Percentiles rank a stretch among this genome's conserved stretches.
Conservation (phyloP, 2,329 filamentous ascomycete species). For the Microdochium nivale region DNA sequence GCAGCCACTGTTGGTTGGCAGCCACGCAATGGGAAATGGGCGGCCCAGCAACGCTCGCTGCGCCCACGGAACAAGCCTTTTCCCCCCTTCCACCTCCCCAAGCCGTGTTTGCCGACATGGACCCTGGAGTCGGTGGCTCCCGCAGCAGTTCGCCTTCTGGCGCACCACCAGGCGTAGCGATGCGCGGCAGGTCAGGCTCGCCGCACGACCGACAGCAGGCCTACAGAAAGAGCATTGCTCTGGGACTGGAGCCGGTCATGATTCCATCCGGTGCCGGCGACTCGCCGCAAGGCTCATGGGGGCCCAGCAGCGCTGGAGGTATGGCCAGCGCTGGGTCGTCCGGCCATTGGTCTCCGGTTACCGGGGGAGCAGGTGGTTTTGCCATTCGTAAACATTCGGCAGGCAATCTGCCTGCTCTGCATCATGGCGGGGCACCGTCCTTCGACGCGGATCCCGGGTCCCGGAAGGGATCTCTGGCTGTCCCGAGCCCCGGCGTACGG, state of each 20-base stretch:
- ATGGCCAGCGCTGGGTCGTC: conserved; percentile 15
- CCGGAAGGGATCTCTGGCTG: conserved; percentile 5
- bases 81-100: conserved; percentile 19
- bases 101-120: conserved; percentile 20
- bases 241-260: conserved; percentile 21
- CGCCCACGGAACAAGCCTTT: conserved; percentile 12
- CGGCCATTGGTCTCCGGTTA: conserved; percentile 12
- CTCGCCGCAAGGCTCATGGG: neutral
- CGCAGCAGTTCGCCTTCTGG: conserved; percentile 18
- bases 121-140: conserved; percentile 8
- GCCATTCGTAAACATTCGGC: conserved; percentile 21
- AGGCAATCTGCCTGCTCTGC: conserved; percentile 16
- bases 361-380: conserved; percentile 4
- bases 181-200: conserved; percentile 14
- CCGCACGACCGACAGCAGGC: conserved; percentile 13
- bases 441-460: neutral
- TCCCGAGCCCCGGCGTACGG: conserved; percentile 11
- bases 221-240: conserved; percentile 21
- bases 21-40: conserved; percentile 23
- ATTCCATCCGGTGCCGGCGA: conserved; percentile 10
- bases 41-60: conserved; percentile 9
- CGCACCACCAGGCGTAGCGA: conserved; percentile 15
- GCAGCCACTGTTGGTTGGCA: conserved; percentile 24
- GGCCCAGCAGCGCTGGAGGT: conserved; percentile 11
- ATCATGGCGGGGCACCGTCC: neutral